A percentile compares a stretch with the other conserved stretches of the same genome.
These are phyloP conservation scores for Pestalotiopsis fici DNA, from an alignment of 2,329 filamentous ascomycete genomes.

Conservation along the genomic window DNA sequence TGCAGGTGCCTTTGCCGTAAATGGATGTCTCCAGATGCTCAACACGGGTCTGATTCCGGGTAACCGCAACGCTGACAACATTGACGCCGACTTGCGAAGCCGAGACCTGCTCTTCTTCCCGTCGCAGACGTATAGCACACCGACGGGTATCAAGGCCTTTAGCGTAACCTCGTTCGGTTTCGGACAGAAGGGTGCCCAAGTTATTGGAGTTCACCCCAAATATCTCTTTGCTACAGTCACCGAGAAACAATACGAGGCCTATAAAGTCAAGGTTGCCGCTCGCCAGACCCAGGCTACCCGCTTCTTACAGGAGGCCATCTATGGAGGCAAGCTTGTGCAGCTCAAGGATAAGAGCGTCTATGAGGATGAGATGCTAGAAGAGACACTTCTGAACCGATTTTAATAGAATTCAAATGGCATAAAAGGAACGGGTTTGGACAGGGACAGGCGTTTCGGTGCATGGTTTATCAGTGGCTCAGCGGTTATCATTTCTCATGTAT, in stretches of 20 bases:
- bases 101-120: slow-evolving; percentile 6
- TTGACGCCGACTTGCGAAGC: slow-evolving; percentile 39
- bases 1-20: slow-evolving; percentile 95
- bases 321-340: slow-evolving; percentile 4
- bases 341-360: slow-evolving; percentile 10
- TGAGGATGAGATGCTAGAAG: background rate
- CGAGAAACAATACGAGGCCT: slow-evolving; percentile 17
- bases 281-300: background rate
- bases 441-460: background rate
- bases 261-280: slow-evolving; percentile 6
- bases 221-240: slow-evolving; percentile 33
- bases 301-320: slow-evolving; percentile 4
- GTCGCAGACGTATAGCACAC: background rate
- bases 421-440: background rate
- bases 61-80: slow-evolving; percentile 97
- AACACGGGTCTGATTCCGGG: slow-evolving; percentile 93
- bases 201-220: slow-evolving; percentile 33
- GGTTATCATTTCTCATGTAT: background rate
- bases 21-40: slow-evolving; percentile 93
- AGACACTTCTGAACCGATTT: background rate
- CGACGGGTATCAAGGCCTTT: slow-evolving; percentile 29
- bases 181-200: slow-evolving; percentile 42
- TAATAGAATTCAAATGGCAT: background rate
- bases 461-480: background rate
- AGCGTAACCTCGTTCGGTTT: slow-evolving; percentile 44